A percentile compares a stretch with the other conserved stretches of the same genome.
Conservation (phyloP, 257 asterid species). For the Penstemon davidsonii region DNA sequence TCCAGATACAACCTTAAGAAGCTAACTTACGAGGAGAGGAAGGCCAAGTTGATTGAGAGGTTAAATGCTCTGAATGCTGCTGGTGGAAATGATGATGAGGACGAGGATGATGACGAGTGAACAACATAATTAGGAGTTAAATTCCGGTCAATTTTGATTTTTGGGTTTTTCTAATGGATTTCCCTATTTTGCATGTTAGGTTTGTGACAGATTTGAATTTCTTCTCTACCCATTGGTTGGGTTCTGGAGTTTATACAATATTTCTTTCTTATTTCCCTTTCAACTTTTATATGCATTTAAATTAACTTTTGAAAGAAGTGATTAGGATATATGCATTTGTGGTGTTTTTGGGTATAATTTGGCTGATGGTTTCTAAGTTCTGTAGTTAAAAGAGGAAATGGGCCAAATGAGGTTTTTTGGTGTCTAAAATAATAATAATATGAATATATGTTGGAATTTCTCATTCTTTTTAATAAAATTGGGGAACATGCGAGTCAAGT, state of each 20-base stretch:
- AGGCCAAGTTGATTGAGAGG: conserved; percentile 63
- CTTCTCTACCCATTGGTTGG: neutral
- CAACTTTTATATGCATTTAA: neutral
- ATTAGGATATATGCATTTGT: too few species aligned
- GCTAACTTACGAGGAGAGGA: conserved; percentile 74
- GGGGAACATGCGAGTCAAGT: too few species aligned
- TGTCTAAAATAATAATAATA: too few species aligned
- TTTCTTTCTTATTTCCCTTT: neutral
- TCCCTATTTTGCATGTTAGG: conserved; percentile 17
- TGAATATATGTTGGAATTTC: too few species aligned
- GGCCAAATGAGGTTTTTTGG: too few species aligned
- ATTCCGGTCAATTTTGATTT: conserved; percentile 26
- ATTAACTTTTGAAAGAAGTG: conserved; percentile 7
- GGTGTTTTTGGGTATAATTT: too few species aligned
- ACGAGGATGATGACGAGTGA: conserved; percentile 58
- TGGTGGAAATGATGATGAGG: conserved; percentile 49
- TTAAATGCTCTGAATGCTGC: conserved; percentile 68
- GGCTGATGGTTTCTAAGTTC: too few species aligned
- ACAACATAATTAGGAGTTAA: conserved; percentile 2
- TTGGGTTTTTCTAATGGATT: neutral
- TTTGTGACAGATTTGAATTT: neutral
- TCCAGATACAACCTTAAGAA: conserved; percentile 70
- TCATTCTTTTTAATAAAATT: too few species aligned
- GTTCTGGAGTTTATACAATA: neutral
- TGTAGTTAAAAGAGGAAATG: too few species aligned